Conservation (phyloP, 306 rosid genomes). For the Cicer arietinum region DNA sequence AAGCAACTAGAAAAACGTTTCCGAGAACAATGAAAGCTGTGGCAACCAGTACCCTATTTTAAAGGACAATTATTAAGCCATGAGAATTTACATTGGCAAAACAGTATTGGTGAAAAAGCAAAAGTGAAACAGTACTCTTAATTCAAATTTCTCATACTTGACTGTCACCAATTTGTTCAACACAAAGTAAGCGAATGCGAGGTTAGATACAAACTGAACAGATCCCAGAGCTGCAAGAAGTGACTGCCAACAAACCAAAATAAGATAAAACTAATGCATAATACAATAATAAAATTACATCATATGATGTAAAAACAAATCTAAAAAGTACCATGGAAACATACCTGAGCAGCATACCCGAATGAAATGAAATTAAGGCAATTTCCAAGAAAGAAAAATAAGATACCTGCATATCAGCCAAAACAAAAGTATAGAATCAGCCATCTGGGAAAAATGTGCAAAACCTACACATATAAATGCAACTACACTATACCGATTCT, state of each 20-base stretch:
- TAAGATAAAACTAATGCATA: not conserved
- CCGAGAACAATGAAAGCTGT: constrained; percentile 97
- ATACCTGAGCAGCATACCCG: constrained; percentile 98
- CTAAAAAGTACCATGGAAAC: constrained; percentile 23
- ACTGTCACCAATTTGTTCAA: constrained; percentile 92
- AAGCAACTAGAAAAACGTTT: constrained; percentile 88
- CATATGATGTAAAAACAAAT: constrained; percentile 2
- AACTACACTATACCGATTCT: constrained; percentile 72
- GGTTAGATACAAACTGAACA: constrained; percentile 93
- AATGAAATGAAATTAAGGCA: constrained; percentile 92
- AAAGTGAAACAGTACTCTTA: constrained; percentile 40
- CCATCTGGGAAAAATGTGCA: constrained; percentile 29
- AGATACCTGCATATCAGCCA: constrained; percentile 65
- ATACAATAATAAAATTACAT: constrained; percentile 33
- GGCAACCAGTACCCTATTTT: constrained; percentile 87
- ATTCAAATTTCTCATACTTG: constrained; percentile 72
- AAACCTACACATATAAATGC: constrained; percentile 38
- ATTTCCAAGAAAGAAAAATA: constrained; percentile 87
- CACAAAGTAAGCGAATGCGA: constrained; percentile 95
- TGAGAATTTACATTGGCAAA: constrained; percentile 15
- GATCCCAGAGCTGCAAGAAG: constrained; percentile 99
- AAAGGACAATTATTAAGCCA: constrained; percentile 39
- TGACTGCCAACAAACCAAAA: constrained; percentile 63
- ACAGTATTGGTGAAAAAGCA: not conserved
- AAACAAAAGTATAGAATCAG: constrained; percentile 34